Conservation (phyloP, 1,284 basidiomycete genomes). For the Irpex sp. region DNA sequence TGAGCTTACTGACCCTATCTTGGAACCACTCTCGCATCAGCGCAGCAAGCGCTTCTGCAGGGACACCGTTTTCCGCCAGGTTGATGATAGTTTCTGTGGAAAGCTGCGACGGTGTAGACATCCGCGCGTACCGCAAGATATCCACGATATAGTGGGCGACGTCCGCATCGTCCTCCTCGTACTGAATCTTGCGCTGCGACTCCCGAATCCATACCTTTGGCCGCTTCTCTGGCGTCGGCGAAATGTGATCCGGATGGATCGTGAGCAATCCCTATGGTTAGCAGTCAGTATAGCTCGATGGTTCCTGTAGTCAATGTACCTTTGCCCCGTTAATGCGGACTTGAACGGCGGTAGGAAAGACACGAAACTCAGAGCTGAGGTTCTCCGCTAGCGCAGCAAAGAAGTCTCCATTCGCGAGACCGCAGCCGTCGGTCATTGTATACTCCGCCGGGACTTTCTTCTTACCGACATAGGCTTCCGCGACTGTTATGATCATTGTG, state of each 20-base stretch:
- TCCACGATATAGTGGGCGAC: slow-evolving; percentile 36
- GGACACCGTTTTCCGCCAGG: slow-evolving; percentile 43
- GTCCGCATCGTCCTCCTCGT: slow-evolving; percentile 20
- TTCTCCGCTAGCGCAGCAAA: slow-evolving; percentile 25
- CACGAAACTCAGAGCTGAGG: slow-evolving; percentile 22
- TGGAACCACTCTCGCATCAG: slow-evolving; percentile 25
- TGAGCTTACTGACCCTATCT: slow-evolving; percentile 22
- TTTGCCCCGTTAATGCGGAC: slow-evolving; percentile 36
- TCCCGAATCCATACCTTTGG: slow-evolving; percentile 33
- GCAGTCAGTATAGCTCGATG: neutral
- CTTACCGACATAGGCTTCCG: slow-evolving; percentile 14
- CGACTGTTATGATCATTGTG: slow-evolving; percentile 13
- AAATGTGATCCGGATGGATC: slow-evolving; percentile 7
- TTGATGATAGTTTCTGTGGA: slow-evolving; percentile 42
- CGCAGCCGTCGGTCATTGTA: slow-evolving; percentile 45
- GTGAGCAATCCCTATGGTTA: slow-evolving; percentile 12
- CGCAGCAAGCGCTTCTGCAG: slow-evolving; percentile 22
- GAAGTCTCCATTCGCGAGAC: slow-evolving; percentile 31
- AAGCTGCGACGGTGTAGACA: slow-evolving; percentile 32
- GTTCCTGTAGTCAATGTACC: slow-evolving; percentile 11
- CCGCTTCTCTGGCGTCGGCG: slow-evolving; percentile 14
- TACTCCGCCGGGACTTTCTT: slow-evolving; percentile 29
- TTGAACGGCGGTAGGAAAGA: slow-evolving; percentile 37
- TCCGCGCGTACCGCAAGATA: slow-evolving; percentile 32
- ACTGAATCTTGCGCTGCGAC: slow-evolving; percentile 42